These are phyloP conservation scores for Sonneratia caseolaris DNA, from an alignment of 345 rosid genomes.

Conservation along the genomic window DNA sequence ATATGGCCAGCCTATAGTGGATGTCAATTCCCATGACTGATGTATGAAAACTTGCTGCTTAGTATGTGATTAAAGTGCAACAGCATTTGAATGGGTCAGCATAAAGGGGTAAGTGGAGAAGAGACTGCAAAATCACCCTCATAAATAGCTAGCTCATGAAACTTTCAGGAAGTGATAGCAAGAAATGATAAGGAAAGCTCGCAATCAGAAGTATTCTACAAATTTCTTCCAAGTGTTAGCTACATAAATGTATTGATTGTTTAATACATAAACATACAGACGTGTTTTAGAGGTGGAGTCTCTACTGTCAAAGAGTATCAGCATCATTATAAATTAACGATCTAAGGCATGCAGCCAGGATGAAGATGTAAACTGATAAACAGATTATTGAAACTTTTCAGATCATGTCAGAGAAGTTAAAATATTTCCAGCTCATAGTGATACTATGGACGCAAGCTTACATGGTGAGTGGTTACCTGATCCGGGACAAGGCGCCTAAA, in stretches of 20 bases:
- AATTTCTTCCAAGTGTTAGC: background rate
- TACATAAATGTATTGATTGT: background rate
- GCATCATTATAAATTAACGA: background rate
- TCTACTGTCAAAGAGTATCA: background rate
- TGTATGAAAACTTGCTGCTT: background rate
- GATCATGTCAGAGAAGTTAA: background rate
- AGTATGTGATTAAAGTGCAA: background rate
- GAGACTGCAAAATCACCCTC: background rate
- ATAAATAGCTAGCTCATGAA: background rate
- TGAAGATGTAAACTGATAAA: background rate
- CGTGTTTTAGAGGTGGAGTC: background rate
- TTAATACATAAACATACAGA: background rate
- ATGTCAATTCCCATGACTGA: background rate
- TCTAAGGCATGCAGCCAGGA: background rate
- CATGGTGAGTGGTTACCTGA: conserved; percentile 43
- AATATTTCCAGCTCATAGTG: background rate
- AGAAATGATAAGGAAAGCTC: background rate
- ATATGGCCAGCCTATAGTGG: background rate
- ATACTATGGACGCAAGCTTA: background rate
- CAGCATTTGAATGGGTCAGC: background rate
- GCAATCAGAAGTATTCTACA: background rate
- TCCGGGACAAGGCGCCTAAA: conserved; percentile 92
- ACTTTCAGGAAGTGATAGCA: background rate
- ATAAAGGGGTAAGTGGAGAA: background rate
- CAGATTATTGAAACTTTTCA: background rate